Evolutionary conservation across 805 yeast species (phyloP).

Genomic region (Wickerhamomyces canadensis): DNA sequence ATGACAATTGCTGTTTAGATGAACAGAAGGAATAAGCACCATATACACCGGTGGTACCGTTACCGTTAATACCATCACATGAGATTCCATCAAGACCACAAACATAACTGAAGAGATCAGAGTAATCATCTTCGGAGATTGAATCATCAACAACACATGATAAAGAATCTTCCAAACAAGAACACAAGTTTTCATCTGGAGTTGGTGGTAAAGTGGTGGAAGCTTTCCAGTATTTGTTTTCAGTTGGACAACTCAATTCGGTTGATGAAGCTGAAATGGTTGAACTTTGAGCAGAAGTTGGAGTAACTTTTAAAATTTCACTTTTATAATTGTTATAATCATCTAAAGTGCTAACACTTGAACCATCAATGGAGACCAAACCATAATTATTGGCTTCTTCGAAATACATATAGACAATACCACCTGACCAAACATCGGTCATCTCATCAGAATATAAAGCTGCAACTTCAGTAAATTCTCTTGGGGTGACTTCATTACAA

Average conservation of each 20-base stretch:
- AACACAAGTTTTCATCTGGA: conserved; percentile 59
- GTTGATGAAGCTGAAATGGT: conserved; percentile 36
- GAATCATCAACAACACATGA: conserved; percentile 54
- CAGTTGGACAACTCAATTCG: conserved; percentile 58
- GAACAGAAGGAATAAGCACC: conserved; percentile 74
- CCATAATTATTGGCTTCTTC: conserved; percentile 74
- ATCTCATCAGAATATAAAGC: conserved; percentile 58
- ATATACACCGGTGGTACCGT: conserved; percentile 62
- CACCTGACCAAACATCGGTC: conserved; percentile 88
- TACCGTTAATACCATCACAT: conserved; percentile 56
- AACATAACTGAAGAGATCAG: conserved; percentile 49
- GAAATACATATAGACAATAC: conserved; percentile 83
- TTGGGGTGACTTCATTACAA: conserved; percentile 65
- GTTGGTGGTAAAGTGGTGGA: conserved; percentile 71
- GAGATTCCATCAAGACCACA: conserved; percentile 51
- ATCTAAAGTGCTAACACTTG: conserved; percentile 49
- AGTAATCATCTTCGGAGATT: conserved; percentile 52
- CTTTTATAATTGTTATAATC: conserved; percentile 62
- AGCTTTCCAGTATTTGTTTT: conserved; percentile 56
- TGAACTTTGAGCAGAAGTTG: conserved; percentile 40
- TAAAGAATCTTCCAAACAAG: conserved; percentile 52
- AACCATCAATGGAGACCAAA: conserved; percentile 48
- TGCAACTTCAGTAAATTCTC: conserved; percentile 67
- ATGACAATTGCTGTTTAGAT: conserved; percentile 58
- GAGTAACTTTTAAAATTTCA: conserved; percentile 49